These are phyloP conservation scores for Phytophthora megakarya DNA, from an alignment of 352 stramenopile genomes.

Conservation along the genomic window DNA sequence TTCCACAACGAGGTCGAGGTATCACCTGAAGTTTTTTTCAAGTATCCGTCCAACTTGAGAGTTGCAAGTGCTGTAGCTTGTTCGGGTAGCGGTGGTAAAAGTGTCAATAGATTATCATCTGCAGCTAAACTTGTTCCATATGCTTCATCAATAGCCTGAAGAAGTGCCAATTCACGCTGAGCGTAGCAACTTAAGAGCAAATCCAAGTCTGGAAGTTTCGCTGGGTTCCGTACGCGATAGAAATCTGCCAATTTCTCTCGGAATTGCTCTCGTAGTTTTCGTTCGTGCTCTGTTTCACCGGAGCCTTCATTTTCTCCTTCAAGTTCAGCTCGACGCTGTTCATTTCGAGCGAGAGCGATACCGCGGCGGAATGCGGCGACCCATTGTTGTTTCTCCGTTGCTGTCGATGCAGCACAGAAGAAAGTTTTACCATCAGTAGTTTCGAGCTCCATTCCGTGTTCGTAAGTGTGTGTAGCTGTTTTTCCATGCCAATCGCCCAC, in stretches of 20 bases:
- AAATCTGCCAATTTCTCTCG: conserved; percentile 50
- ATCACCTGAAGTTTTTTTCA: conserved; percentile 36
- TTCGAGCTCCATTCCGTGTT: conserved; percentile 72
- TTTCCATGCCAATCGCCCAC: conserved; percentile 78
- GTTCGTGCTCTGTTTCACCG: conserved; percentile 23
- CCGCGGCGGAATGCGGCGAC: conserved; percentile 61
- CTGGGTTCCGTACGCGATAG: conserved; percentile 61
- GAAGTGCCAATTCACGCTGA: conserved; percentile 46
- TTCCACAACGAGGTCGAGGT: conserved; percentile 39
- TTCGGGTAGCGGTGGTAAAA: conserved; percentile 39
- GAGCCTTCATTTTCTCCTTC: neutral
- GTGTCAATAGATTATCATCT: conserved; percentile 39
- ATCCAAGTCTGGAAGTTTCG: conserved; percentile 55
- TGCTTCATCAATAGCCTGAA: conserved; percentile 53
- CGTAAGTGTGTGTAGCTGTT: conserved; percentile 55
- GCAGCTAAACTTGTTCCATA: conserved; percentile 41
- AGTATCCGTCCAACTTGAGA: conserved; percentile 47
- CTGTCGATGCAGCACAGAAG: conserved; percentile 64
- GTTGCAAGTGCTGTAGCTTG: conserved; percentile 38
- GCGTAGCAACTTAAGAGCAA: conserved; percentile 53
- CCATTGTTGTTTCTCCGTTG: conserved; percentile 67
- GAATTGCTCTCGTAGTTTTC: conserved; percentile 35
- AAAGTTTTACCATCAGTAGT: conserved; percentile 69
- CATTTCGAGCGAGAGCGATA: conserved; percentile 40
- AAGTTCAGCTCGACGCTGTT: conserved; percentile 9